These are phyloP conservation scores for Colletotrichum filicis DNA, from an alignment of 2,329 filamentous ascomycete genomes.

Conservation along the genomic window DNA sequence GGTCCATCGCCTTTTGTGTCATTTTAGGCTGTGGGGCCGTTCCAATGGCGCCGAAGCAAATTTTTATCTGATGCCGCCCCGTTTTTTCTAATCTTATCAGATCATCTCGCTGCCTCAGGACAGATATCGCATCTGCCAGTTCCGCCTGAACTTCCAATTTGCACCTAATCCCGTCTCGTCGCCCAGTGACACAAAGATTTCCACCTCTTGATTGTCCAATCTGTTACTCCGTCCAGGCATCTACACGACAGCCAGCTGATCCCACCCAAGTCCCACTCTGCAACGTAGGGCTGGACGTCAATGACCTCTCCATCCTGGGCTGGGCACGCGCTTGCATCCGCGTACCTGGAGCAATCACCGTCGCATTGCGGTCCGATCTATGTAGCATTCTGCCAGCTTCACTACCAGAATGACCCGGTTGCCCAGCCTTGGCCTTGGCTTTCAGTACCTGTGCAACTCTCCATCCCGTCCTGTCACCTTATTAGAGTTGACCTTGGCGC, in stretches of 20 bases:
- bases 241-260: not conserved
- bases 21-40: constrained; percentile 10
- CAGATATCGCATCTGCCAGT: not conserved
- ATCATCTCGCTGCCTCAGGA: constrained; percentile 18
- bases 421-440: not conserved
- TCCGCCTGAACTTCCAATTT: not conserved
- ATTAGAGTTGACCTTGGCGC: not conserved
- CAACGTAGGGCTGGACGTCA: not conserved
- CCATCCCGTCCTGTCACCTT: not conserved
- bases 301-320: not conserved
- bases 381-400: not conserved
- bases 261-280: not conserved
- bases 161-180: not conserved
- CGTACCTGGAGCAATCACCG: not conserved
- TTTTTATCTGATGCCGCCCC: constrained; percentile 29
- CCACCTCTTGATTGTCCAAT: not conserved
- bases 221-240: not conserved
- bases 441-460: too few relatives aligned
- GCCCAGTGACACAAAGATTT: too few relatives aligned
- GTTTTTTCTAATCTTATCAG: constrained; percentile 35
- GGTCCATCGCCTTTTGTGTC: not conserved
- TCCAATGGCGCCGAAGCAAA: constrained; percentile 15
- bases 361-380: not conserved
- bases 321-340: not conserved
- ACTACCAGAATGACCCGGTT: not conserved